These are phyloP conservation scores for Tuber borchii DNA, from an alignment of 495 filamentous ascomycete species.

Conservation along the genomic window DNA sequence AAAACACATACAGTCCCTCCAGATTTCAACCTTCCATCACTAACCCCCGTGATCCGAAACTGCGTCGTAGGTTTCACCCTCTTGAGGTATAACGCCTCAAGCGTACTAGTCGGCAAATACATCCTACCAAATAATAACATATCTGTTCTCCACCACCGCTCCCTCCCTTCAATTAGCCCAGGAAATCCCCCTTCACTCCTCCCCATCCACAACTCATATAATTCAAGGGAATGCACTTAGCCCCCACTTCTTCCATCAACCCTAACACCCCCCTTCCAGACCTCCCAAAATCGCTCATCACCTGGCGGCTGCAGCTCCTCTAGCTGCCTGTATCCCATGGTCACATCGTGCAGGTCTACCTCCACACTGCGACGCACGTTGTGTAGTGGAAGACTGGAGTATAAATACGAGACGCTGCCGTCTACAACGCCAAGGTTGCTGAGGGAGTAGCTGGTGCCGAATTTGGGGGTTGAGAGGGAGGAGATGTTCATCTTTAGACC, in stretches of 20 bases:
- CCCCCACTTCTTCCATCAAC: conserved; percentile 36
- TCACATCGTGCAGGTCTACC: conserved; percentile 58
- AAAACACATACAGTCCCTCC: conserved; percentile 55
- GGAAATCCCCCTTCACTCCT: neutral
- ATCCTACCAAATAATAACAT: conserved; percentile 81
- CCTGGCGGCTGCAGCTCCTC: conserved; percentile 51
- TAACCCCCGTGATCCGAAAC: conserved; percentile 73
- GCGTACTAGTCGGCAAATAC: conserved; percentile 72
- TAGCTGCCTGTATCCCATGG: conserved; percentile 63
- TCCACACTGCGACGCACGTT: conserved; percentile 51
- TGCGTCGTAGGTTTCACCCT: conserved; percentile 73
- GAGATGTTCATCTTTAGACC: conserved; percentile 78
- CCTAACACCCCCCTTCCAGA: conserved; percentile 34
- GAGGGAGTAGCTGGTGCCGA: conserved; percentile 39
- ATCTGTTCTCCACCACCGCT: conserved; percentile 46
- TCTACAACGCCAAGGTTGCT: conserved; percentile 36
- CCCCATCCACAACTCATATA: neutral
- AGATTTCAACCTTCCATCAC: conserved; percentile 63
- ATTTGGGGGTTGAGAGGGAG: conserved; percentile 77
- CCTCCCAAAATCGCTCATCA: conserved; percentile 39
- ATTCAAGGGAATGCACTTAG: conserved; percentile 36
- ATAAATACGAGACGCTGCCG: conserved; percentile 39
- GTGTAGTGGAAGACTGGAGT: conserved; percentile 32
- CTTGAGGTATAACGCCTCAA: conserved; percentile 81
- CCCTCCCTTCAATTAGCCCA: conserved; percentile 17